phyloP scores from a whole-genome alignment of 371 early-diverging fungal genomes.

The Thermomucor indicae-seudaticae region DNA sequence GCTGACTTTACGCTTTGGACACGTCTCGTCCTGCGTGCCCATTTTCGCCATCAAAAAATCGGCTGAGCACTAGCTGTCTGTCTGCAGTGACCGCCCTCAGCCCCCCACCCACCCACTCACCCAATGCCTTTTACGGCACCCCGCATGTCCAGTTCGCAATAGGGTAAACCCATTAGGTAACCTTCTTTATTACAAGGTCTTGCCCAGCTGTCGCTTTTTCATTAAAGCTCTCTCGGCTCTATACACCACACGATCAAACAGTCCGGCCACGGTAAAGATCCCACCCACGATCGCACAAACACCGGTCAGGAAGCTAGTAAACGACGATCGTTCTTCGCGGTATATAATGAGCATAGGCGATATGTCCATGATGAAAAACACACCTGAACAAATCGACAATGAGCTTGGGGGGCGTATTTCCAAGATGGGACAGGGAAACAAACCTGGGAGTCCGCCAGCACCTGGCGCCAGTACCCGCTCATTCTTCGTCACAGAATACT shows the following conservation, averaged over 20 bases:
- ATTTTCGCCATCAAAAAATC: no score
- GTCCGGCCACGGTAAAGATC: slow-evolving; percentile 91
- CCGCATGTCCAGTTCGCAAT: no score
- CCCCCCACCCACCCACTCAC: no score
- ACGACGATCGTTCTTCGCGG: slow-evolving; percentile 77
- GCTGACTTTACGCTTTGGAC: no score
- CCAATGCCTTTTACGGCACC: no score
- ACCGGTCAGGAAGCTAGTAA: slow-evolving; percentile 84
- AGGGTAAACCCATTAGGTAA: no score
- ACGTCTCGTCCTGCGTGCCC: no score
- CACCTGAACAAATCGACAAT: slow-evolving; percentile 59
- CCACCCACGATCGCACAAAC: slow-evolving; percentile 95
- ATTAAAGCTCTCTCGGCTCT: slow-evolving; percentile 77
- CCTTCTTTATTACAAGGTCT: slow-evolving; percentile 48
- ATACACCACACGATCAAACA: slow-evolving; percentile 89
- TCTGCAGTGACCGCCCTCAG: no score
- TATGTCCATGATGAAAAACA: slow-evolving; percentile 94
- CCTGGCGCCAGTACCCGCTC: slow-evolving; percentile 40
- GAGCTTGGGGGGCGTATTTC: no score
- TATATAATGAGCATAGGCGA: slow-evolving; percentile 95
- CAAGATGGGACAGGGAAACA: background rate
- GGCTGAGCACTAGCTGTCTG: no score
- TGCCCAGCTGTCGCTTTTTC: slow-evolving; percentile 87
- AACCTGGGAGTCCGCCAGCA: slow-evolving; percentile 51
- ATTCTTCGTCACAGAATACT: slow-evolving; percentile 92